A percentile compares a stretch with the other conserved stretches of the same genome.
phyloP scores from a whole-genome alignment of 2,329 filamentous ascomycete species.

The Fusarium paranaense region DNA sequence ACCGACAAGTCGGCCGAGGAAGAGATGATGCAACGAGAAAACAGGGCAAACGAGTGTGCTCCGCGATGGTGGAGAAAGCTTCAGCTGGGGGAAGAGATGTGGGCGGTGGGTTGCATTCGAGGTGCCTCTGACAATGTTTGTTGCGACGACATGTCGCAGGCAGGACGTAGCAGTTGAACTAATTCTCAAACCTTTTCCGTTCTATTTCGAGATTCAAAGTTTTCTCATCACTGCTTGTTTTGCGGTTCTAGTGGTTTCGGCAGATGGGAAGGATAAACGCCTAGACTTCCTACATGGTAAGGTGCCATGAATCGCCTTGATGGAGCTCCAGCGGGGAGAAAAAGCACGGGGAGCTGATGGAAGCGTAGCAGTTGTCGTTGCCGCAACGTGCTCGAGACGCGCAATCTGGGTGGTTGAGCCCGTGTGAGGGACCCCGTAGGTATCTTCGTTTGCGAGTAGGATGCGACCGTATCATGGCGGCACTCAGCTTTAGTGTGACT shows the following conservation, averaged over 20 bases:
- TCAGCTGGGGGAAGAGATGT: not conserved
- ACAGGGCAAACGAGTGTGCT: not conserved
- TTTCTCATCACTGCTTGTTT: not conserved
- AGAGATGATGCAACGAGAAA: not conserved
- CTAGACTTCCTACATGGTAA: not conserved
- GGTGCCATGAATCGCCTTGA: not conserved
- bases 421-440: not conserved
- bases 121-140: not conserved
- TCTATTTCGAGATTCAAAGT: not conserved
- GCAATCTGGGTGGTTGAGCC: constrained; percentile 13
- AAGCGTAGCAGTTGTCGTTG: not conserved
- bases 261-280: not conserved
- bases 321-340: not conserved
- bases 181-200: not conserved
- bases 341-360: not conserved
- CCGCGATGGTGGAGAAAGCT: not conserved
- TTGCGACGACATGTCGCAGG: not conserved
- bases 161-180: not conserved
- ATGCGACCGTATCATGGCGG: not conserved
- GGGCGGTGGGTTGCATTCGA: not conserved
- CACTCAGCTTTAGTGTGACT: not conserved
- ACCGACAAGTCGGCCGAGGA: constrained; percentile 19
- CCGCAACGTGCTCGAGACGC: constrained; percentile 20
- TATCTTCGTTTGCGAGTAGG: not conserved
- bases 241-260: not conserved